These are phyloP conservation scores for Dioscorea zingiberensis DNA, from an alignment of 106 monocot species.

Conservation along the genomic window DNA sequence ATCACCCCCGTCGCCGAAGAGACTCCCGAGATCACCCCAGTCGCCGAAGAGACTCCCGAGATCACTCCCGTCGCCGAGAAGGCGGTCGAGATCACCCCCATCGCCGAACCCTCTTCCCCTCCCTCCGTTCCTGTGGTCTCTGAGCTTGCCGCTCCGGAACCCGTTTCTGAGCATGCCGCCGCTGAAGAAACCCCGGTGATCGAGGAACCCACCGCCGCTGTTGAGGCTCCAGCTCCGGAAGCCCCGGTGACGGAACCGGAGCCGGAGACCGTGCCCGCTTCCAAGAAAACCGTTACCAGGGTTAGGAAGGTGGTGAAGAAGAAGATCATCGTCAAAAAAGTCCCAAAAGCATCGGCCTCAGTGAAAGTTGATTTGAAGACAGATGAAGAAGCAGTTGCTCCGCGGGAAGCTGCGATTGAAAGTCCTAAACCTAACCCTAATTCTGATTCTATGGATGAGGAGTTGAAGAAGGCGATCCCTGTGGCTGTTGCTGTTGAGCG, in stretches of 20 bases:
- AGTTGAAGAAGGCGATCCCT: background rate
- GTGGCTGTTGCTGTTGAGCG: background rate
- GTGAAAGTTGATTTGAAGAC: background rate
- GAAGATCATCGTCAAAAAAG: conserved; percentile 38
- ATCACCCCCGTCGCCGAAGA: background rate
- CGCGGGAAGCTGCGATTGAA: background rate
- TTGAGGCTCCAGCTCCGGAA: background rate
- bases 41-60: background rate
- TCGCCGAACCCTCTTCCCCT: background rate
- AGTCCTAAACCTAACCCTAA: background rate
- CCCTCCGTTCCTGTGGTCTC: background rate
- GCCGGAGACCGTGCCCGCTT: background rate
- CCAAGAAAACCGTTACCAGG: conserved; percentile 11
- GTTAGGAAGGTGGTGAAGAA: conserved; percentile 42
- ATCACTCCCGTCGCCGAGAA: background rate
- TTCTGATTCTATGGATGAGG: background rate
- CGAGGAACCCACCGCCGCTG: background rate
- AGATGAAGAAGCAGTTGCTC: background rate
- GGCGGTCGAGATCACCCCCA: background rate
- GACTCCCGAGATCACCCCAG: background rate
- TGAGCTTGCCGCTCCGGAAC: background rate
- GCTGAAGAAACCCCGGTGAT: background rate
- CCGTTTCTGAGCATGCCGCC: background rate
- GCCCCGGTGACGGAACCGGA: background rate
- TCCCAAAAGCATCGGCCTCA: conserved; percentile 23